Percentiles rank a stretch among this genome's conserved stretches.
Evolutionary conservation across 1,139 yeast species (phyloP).

Genomic region (Suhomyces chickasaworum): DNA sequence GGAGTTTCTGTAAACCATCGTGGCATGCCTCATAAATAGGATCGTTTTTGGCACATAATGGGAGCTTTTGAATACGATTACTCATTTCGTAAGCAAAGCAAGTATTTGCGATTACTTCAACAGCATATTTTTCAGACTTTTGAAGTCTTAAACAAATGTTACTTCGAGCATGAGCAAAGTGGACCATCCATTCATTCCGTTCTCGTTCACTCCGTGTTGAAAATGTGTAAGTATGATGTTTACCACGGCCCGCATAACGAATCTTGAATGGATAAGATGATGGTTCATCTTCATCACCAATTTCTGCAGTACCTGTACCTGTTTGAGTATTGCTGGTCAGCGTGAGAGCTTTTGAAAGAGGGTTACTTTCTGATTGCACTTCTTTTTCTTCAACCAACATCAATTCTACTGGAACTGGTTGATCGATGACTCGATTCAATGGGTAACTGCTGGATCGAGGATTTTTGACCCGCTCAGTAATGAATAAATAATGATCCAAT

Average conservation of each 20-base stretch:
- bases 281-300: conserved; percentile 22
- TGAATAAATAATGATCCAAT: conserved; percentile 70
- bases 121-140: conserved; percentile 55
- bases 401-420: conserved; percentile 63
- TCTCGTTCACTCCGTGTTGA: conserved; percentile 56
- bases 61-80: conserved; percentile 57
- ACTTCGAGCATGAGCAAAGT: conserved; percentile 57
- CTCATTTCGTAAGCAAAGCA: conserved; percentile 66
- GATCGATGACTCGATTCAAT: conserved; percentile 49
- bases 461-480: conserved; percentile 54
- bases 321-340: conserved; percentile 6
- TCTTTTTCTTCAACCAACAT: conserved; percentile 54
- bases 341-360: conserved; percentile 22
- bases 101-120: conserved; percentile 57
- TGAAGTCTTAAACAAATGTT: conserved; percentile 48
- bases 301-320: conserved; percentile 2
- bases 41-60: conserved; percentile 63
- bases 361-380: conserved; percentile 22
- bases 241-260: conserved; percentile 49
- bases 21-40: conserved; percentile 54
- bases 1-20: conserved; percentile 27
- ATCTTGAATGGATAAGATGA: conserved; percentile 47
- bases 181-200: conserved; percentile 60
- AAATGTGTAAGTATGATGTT: conserved; percentile 53
- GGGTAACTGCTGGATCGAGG: conserved; percentile 24